phyloP scores from a whole-genome alignment of 768 basidiomycete species.

The Boletus insuetus region DNA sequence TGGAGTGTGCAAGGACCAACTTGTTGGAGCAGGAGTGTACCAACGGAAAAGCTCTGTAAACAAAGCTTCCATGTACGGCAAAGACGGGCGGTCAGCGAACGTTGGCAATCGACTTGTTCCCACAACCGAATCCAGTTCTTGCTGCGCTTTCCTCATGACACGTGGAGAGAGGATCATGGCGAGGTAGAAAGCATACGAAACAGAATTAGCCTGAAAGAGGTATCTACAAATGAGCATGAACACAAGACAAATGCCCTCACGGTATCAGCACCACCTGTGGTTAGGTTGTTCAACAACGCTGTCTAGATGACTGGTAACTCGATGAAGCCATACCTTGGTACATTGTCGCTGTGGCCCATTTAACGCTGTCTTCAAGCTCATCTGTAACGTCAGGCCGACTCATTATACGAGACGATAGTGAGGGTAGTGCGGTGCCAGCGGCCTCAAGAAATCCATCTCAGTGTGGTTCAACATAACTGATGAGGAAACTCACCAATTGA shows the following conservation, averaged over 20 bases:
- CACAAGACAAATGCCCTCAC: slow-evolving; percentile 7
- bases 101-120: slow-evolving; percentile 25
- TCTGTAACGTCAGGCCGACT: slow-evolving; percentile 2
- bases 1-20: neutral
- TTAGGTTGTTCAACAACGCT: neutral
- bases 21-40: slow-evolving; percentile 15
- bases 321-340: slow-evolving; percentile 10
- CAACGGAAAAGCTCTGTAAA: slow-evolving; percentile 27
- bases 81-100: slow-evolving; percentile 20
- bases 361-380: slow-evolving; percentile 17
- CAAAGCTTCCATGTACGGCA: slow-evolving; percentile 29
- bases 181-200: slow-evolving; percentile 18
- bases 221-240: neutral
- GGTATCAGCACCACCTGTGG: slow-evolving; percentile 26
- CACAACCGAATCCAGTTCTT: slow-evolving; percentile 28
- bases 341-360: slow-evolving; percentile 16
- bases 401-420: slow-evolving; percentile 14
- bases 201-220: slow-evolving; percentile 13
- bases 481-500: slow-evolving; percentile 13
- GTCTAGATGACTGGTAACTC: neutral
- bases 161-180: slow-evolving; percentile 30
- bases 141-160: slow-evolving; percentile 25
- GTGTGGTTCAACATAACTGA: neutral
- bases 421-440: slow-evolving; percentile 15
- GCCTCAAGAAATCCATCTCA: slow-evolving; percentile 4